A percentile compares a stretch with the other conserved stretches of the same genome.
These are phyloP conservation scores for Microsporum audouinii DNA, from an alignment of 2,329 filamentous ascomycete genomes.

Conservation along the genomic window DNA sequence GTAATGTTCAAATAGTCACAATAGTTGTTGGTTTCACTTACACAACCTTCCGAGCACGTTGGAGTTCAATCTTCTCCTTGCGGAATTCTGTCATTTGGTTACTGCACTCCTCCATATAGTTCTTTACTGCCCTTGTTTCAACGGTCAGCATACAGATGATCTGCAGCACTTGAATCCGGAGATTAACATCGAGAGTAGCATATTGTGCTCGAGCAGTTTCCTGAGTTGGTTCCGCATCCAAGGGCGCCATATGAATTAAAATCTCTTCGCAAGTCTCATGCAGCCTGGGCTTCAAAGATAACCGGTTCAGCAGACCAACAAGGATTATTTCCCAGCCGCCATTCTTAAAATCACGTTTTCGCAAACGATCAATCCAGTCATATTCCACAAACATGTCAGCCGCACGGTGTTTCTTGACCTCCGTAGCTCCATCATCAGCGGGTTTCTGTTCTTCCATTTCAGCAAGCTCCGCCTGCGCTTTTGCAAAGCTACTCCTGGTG, in stretches of 20 bases:
- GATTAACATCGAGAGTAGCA: constrained; percentile 65
- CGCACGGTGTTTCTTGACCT: constrained; percentile 41
- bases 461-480: constrained; percentile 60
- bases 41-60: constrained; percentile 59
- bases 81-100: constrained; percentile 89
- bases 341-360: constrained; percentile 70
- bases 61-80: constrained; percentile 90
- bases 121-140: constrained; percentile 73
- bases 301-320: constrained; percentile 71
- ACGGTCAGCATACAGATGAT: constrained; percentile 76
- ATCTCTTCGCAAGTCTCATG: constrained; percentile 66
- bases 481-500: constrained; percentile 75
- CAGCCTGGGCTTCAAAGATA: constrained; percentile 63
- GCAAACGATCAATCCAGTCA: constrained; percentile 75
- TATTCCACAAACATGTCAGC: constrained; percentile 62
- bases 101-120: constrained; percentile 82
- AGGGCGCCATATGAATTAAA: constrained; percentile 67
- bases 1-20: not conserved
- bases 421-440: constrained; percentile 31
- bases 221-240: constrained; percentile 60
- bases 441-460: constrained; percentile 48
- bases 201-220: constrained; percentile 66
- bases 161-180: constrained; percentile 67
- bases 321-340: constrained; percentile 89
- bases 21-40: constrained; percentile 31